phyloP scores from a whole-genome alignment of 768 basidiomycete species.

The Lentinus tigrinus region DNA sequence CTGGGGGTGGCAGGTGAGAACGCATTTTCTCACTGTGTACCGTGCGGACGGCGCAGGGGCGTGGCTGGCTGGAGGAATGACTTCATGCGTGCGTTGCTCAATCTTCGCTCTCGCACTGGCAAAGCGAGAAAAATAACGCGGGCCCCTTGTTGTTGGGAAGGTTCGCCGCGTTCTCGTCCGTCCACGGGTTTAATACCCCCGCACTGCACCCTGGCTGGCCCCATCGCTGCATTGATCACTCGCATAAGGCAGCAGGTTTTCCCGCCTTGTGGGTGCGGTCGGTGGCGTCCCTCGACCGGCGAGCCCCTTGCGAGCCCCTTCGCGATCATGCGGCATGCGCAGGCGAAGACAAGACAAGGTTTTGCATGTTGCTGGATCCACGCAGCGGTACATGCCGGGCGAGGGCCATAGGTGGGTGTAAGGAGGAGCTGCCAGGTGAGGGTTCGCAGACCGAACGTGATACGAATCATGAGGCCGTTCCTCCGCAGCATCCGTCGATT shows the following conservation, averaged over 20 bases:
- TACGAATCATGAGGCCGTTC: no score
- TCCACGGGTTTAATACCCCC: no score
- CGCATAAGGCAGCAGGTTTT: no score
- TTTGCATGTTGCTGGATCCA: not conserved
- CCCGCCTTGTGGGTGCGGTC: not conserved
- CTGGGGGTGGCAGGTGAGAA: slow-evolving; percentile 3
- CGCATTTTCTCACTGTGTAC: not conserved
- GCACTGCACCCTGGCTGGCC: not conserved
- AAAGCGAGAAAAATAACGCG: not conserved
- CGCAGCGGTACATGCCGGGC: not conserved
- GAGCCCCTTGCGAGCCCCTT: not conserved
- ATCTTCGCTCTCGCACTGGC: not conserved
- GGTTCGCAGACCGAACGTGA: no score
- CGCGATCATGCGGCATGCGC: not conserved
- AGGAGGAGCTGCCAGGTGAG: no score
- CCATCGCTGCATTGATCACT: not conserved
- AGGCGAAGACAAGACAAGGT: not conserved
- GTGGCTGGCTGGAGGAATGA: not conserved
- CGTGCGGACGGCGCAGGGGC: not conserved
- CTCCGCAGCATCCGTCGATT: no score
- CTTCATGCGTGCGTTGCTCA: not conserved
- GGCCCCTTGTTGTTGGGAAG: no score
- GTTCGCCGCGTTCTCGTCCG: no score
- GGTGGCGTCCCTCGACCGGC: not conserved
- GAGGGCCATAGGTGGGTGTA: no score